These are phyloP conservation scores for Daldinia grandis DNA, from an alignment of 495 filamentous ascomycete genomes.

Conservation along the genomic window DNA sequence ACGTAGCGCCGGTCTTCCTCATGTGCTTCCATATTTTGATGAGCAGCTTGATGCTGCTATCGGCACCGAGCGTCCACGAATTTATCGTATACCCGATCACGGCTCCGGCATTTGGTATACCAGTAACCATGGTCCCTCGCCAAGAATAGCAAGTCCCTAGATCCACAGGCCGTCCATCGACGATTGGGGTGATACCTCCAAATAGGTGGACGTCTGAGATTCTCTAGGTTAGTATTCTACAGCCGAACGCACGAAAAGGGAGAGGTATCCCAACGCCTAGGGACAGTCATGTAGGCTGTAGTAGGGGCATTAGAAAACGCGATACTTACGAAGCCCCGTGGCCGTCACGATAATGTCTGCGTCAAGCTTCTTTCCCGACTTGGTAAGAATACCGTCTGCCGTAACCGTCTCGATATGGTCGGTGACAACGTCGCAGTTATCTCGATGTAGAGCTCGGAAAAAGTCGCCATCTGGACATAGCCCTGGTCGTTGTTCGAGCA, in stretches of 20 bases:
- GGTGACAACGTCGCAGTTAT: slow-evolving; percentile 71
- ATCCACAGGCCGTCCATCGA: slow-evolving; percentile 64
- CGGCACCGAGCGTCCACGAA: slow-evolving; percentile 63
- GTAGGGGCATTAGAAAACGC: neutral
- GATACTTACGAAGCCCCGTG: slow-evolving; percentile 64
- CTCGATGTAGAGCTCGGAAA: slow-evolving; percentile 65
- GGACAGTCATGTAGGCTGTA: too few species aligned
- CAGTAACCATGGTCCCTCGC: slow-evolving; percentile 56
- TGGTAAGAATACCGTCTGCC: slow-evolving; percentile 63
- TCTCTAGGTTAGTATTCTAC: neutral
- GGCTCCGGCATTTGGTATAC: slow-evolving; percentile 49
- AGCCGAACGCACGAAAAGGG: neutral
- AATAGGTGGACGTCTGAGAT: slow-evolving; percentile 60
- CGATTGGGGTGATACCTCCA: slow-evolving; percentile 56
- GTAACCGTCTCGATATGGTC: slow-evolving; percentile 71
- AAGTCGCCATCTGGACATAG: slow-evolving; percentile 77
- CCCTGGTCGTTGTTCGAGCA: slow-evolving; percentile 77
- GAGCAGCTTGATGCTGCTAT: slow-evolving; percentile 44
- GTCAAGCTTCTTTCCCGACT: slow-evolving; percentile 63
- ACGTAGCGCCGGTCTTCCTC: slow-evolving; percentile 46
- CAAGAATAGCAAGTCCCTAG: slow-evolving; percentile 60
- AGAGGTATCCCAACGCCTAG: neutral
- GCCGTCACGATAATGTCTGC: slow-evolving; percentile 81
- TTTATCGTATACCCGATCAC: slow-evolving; percentile 58
- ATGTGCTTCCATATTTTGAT: slow-evolving; percentile 53